Conservation (phyloP, 257 asterid genomes). For the Echites panduratus region DNA sequence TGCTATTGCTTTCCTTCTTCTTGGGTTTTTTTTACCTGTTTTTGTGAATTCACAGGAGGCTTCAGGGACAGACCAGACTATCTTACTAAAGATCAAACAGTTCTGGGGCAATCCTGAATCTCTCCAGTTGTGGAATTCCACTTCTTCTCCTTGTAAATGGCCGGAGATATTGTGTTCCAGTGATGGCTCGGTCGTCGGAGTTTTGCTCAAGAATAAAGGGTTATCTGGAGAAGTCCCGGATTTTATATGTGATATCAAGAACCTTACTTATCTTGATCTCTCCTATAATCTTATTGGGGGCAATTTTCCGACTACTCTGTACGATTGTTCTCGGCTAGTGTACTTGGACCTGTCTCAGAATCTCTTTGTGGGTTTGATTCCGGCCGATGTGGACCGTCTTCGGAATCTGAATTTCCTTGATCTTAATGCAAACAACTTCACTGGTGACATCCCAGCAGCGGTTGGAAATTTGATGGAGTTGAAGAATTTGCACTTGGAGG, state of each 20-base stretch:
- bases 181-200: slow-evolving; percentile 39
- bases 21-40: slow-evolving; percentile 16
- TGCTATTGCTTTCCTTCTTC: slow-evolving; percentile 13
- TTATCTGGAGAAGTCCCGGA: slow-evolving; percentile 41
- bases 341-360: slow-evolving; percentile 61
- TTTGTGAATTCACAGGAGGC: slow-evolving; percentile 26
- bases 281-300: slow-evolving; percentile 37
- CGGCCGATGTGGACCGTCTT: slow-evolving; percentile 45
- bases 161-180: slow-evolving; percentile 29
- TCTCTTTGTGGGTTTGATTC: slow-evolving; percentile 47
- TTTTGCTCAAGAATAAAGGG: slow-evolving; percentile 21
- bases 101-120: slow-evolving; percentile 38
- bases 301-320: slow-evolving; percentile 42
- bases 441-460: slow-evolving; percentile 69
- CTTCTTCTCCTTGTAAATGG: slow-evolving; percentile 37
- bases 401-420: slow-evolving; percentile 40
- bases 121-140: slow-evolving; percentile 32
- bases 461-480: slow-evolving; percentile 54
- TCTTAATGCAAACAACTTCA: slow-evolving; percentile 58
- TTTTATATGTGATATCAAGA: slow-evolving; percentile 40
- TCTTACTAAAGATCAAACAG: slow-evolving; percentile 34
- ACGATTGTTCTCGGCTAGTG: slow-evolving; percentile 49
- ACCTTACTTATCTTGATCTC: slow-evolving; percentile 46
- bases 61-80: slow-evolving; percentile 12
- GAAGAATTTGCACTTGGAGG: slow-evolving; percentile 24